Base-by-base conservation (phyloP, 345 rosid species). In the Tarenaya hassleriana region DNA sequence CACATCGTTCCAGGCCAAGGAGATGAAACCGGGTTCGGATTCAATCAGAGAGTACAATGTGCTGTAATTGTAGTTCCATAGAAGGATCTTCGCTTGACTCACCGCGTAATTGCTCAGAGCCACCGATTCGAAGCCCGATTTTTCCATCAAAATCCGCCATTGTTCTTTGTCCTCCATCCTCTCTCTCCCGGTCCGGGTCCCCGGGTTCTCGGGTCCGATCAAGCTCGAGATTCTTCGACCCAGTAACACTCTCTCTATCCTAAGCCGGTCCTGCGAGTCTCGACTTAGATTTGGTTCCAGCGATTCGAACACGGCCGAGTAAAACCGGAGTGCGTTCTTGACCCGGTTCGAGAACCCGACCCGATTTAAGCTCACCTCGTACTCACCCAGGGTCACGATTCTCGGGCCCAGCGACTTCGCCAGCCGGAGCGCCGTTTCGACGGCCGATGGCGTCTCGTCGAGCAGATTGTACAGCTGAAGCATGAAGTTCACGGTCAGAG, bases 401-500 rank as follows among this genome's bases (percentile, higher is more conserved):
- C 35, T 62, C 20, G 98, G 95, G 41, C 61, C 61, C 40, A 91
- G 69, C 20, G 86, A 84, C 51, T 75, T 82, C 0, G 86, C 87
- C 39, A 91, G 53, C 32, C 71, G 61, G 4, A 91, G 76, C 24
- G 86, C 95, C 0, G 77, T 62, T 47, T 76, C 82, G 4, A 87
- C 78, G 4, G 71, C 54, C 13, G 39, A 65, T 1, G 82, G 52
- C 9, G 73, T 72, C 53, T 80, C 96, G 37, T 73, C 92, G 4
- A 91, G 67, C 31, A 91, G 56, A 35, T 77, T 86, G 52, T 78
- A 78, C 19, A 91, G 39, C 55, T 91, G 92, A 46, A 91, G 87
- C 94, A 91, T 87, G 71, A 91, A 86, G 47, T 91, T 91, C 1
- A 91, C 95, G 0, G 88, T 81, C 20, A 91, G 60, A 5, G 53